Evolutionary conservation across 2,329 filamentous ascomycete species (phyloP).

Genomic region (Sporothrix sp.): DNA sequence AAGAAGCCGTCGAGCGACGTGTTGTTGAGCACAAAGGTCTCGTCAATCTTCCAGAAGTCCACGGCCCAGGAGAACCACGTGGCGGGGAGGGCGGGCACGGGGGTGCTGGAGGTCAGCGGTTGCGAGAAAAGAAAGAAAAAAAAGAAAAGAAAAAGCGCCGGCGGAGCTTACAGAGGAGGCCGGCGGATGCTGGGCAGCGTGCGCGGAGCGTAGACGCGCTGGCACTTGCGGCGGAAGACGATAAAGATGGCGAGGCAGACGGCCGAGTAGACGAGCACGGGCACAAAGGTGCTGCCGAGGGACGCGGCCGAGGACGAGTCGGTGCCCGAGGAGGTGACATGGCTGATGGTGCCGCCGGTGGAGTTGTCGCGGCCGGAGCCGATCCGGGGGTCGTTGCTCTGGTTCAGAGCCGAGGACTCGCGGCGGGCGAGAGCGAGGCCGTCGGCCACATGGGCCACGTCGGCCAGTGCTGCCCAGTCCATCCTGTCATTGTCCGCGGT

Average conservation of each 20-base stretch:
- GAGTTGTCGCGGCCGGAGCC: conserved; percentile 35
- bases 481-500: conserved; percentile 12
- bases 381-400: conserved; percentile 30
- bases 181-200: conserved; percentile 40
- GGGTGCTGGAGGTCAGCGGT: conserved; percentile 38
- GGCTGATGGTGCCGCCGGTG: conserved; percentile 29
- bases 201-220: conserved; percentile 47
- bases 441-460: no score
- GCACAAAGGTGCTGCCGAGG: conserved; percentile 43
- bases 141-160: conserved; percentile 35
- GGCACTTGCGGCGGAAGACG: conserved; percentile 35
- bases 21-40: conserved; percentile 75
- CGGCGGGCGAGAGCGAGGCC: background rate
- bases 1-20: conserved; percentile 84
- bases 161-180: conserved; percentile 24
- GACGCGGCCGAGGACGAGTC: conserved; percentile 33
- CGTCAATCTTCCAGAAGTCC: conserved; percentile 53
- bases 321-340: conserved; percentile 24
- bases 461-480: conserved; percentile 13
- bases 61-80: conserved; percentile 54
- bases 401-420: conserved; percentile 18
- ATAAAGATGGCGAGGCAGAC: conserved; percentile 45
- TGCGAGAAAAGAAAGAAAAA: conserved; percentile 32
- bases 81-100: conserved; percentile 44
- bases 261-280: conserved; percentile 38